phyloP scores from a whole-genome alignment of 2,329 filamentous ascomycete genomes.

The Fusarium secorum region DNA sequence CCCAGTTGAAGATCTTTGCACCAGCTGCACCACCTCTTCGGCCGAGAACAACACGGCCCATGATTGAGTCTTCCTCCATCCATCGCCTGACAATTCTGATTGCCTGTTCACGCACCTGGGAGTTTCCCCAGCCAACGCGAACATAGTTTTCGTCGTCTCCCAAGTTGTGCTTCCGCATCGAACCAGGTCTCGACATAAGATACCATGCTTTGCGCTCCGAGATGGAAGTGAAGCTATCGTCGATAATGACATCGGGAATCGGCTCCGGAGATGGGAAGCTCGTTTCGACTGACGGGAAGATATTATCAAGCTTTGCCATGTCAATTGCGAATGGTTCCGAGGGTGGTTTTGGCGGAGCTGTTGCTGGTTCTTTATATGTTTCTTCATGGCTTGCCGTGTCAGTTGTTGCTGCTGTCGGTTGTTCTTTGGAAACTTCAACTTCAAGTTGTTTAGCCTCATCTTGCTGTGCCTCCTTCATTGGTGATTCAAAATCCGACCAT shows the following conservation, averaged over 20 bases:
- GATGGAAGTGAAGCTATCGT: slow-evolving; percentile 61
- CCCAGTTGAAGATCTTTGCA: slow-evolving; percentile 68
- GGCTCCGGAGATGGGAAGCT: slow-evolving; percentile 44
- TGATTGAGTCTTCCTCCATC: slow-evolving; percentile 71
- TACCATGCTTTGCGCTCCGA: slow-evolving; percentile 72
- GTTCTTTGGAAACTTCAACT: not conserved
- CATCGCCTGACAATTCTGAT: slow-evolving; percentile 68
- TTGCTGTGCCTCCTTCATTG: slow-evolving; percentile 9
- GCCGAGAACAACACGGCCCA: slow-evolving; percentile 55
- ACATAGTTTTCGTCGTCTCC: slow-evolving; percentile 68
- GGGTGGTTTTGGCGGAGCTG: slow-evolving; percentile 8
- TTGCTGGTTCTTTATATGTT: not conserved
- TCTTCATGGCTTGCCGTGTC: not conserved
- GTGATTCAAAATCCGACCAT: slow-evolving; percentile 33
- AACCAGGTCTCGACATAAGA: slow-evolving; percentile 67
- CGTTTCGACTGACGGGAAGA: slow-evolving; percentile 44
- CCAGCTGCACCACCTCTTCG: slow-evolving; percentile 52
- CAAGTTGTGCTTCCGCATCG: slow-evolving; percentile 62
- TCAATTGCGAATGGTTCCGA: slow-evolving; percentile 44
- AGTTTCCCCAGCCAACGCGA: slow-evolving; percentile 65
- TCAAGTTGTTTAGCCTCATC: not conserved
- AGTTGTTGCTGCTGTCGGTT: not conserved
- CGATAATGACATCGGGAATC: slow-evolving; percentile 57
- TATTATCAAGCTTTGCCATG: slow-evolving; percentile 44
- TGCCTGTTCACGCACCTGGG: slow-evolving; percentile 60